A percentile compares a stretch with the other conserved stretches of the same genome.
Conservation (phyloP, 108 stramenopile species). For the Schizochytrium sp. region DNA sequence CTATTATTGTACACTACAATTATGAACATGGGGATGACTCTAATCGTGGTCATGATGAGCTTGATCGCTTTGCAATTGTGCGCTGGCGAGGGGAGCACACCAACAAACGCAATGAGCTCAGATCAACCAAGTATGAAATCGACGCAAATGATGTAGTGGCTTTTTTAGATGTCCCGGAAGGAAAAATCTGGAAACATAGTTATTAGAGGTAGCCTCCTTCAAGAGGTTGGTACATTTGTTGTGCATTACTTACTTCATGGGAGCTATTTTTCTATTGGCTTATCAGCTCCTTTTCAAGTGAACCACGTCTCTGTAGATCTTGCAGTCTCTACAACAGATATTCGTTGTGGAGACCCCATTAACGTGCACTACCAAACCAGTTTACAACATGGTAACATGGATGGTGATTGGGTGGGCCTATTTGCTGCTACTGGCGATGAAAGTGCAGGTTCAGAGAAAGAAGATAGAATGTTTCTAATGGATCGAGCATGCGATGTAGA, state of each 20-base stretch:
- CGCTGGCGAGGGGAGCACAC: background rate
- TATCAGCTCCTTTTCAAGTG: background rate
- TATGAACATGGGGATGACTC: background rate
- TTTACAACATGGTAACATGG: background rate
- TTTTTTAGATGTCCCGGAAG: background rate
- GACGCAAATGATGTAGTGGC: background rate
- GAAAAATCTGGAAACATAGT: background rate
- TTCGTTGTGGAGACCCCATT: background rate
- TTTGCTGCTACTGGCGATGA: background rate
- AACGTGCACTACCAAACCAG: background rate
- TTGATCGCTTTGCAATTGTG: background rate
- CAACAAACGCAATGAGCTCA: background rate
- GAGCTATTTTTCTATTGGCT: slow-evolving; percentile 13
- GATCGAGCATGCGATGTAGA: background rate
- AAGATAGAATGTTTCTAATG: background rate
- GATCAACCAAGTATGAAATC: background rate
- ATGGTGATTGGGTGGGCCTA: slow-evolving; percentile 26
- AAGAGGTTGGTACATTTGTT: background rate
- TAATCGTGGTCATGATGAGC: background rate
- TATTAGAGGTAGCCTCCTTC: background rate
- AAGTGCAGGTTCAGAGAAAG: background rate
- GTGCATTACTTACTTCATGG: slow-evolving; percentile 28
- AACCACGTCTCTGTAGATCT: background rate
- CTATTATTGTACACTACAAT: background rate
- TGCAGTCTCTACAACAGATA: background rate